These are phyloP conservation scores for Corymbia citriodora DNA, from an alignment of 441 rosid genomes.

Conservation along the genomic window DNA sequence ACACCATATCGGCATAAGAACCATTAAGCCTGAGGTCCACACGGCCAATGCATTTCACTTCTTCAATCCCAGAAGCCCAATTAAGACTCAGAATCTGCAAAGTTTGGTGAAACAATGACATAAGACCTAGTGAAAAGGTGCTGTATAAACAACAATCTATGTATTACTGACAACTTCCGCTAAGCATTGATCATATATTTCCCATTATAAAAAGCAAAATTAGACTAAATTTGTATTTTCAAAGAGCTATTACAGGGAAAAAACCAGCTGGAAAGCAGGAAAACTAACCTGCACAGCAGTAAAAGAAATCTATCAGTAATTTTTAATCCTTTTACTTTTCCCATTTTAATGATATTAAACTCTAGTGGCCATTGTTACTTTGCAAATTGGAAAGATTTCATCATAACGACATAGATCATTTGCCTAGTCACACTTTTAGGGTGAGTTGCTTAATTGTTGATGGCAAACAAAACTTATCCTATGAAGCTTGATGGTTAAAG, in stretches of 20 bases:
- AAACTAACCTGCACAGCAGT: background rate
- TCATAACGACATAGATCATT: background rate
- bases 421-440: background rate
- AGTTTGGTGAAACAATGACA: background rate
- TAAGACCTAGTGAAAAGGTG: background rate
- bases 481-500: conserved; percentile 2
- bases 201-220: background rate
- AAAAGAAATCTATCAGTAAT: background rate
- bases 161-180: background rate
- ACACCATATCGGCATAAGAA: conserved; percentile 60
- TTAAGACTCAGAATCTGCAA: conserved; percentile 57
- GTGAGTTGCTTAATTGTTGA: background rate
- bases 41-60: conserved; percentile 49
- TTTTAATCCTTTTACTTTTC: background rate
- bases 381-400: background rate
- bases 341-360: background rate
- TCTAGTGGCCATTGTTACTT: background rate
- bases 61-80: conserved; percentile 54
- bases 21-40: conserved; percentile 56
- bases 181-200: background rate
- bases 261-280: background rate
- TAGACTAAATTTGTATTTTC: background rate
- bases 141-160: background rate
- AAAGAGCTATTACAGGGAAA: background rate
- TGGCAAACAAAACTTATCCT: background rate